Evolutionary conservation across 2,329 filamentous ascomycete genomes (phyloP), one percentile per base, ranked within the genome.

Genomic region (Rosellinia necatrix): DNA sequence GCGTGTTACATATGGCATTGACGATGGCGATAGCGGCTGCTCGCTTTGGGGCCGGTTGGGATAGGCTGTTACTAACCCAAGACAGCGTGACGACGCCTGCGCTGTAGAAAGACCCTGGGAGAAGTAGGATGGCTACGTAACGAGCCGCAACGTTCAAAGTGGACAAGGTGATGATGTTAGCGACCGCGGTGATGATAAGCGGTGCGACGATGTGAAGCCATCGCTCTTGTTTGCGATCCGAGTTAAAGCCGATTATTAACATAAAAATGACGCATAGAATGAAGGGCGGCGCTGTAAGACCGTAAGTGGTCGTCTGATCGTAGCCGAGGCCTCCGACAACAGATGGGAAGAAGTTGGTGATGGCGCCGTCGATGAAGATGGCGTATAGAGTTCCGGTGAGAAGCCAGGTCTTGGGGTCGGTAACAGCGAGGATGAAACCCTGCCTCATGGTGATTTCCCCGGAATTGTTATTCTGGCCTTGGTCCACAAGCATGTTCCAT

Each of bases 311-410:
- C 29, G 53, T 67, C 17, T 58, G 70, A 73, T 74, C 58, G 76
- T 78, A 58, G 74, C 79, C 52, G 70, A 77, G 67, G 71, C 78
- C 64, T 74, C 76, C 49, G 74, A 74, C 65, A 72, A 82, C 66
- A 3, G 65, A 60, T 22, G 64, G 66, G 54, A 68, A 65, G 56
- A 64, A 66, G 58, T 72, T 67, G 62, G 67, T 62, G 60, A 69
- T 62, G 7, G 66, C 63, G 46, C 65, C 65, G 42, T 64, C 62
- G 46, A 69, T 69, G 58, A 67, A 71, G 22, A 65, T 71, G 4
- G 53, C 53, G 49, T 70, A 71, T 9, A 71, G 64, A 25, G 68
- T 68, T 1, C 69, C 68, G 61, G 70, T 67, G 5, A 75, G 63
- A 6, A 74, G 62, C 72, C 73, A 75, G 6, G 67, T 69, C 62